phyloP scores from a whole-genome alignment of 345 rosid genomes.

The Balakata baccata region DNA sequence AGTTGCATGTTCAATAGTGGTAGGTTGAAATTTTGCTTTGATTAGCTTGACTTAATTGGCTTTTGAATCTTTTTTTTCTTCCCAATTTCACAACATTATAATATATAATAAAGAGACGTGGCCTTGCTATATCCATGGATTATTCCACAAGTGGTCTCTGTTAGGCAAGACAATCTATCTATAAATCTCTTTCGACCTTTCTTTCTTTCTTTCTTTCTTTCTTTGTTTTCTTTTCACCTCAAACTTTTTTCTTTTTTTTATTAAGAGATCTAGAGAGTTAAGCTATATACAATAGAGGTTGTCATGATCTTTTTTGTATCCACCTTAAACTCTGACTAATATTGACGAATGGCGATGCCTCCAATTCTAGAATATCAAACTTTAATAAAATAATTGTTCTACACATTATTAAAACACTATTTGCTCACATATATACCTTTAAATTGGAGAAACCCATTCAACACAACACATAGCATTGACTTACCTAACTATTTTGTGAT shows the following conservation, averaged over 20 bases:
- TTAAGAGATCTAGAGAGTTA: too few species aligned
- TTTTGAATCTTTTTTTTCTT: neutral
- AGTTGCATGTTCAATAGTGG: neutral
- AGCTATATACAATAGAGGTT: too few species aligned
- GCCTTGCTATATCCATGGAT: conserved; percentile 26
- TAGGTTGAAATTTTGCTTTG: conserved; percentile 14
- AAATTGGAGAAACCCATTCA: conserved; percentile 3
- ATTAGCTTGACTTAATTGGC: conserved; percentile 17
- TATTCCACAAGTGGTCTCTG: conserved; percentile 12
- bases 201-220: too few species aligned
- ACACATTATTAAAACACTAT: conserved; percentile 1
- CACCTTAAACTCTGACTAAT: too few species aligned
- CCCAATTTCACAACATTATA: neutral
- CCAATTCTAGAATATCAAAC: too few species aligned
- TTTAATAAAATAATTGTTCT: too few species aligned
- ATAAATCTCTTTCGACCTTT: conserved; percentile 8
- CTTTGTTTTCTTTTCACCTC: too few species aligned
- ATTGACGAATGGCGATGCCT: too few species aligned
- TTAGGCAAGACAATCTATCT: conserved; percentile 15
- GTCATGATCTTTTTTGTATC: too few species aligned
- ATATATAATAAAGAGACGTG: conserved; percentile 13
- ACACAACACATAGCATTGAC: neutral
- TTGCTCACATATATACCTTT: conserved; percentile 10
- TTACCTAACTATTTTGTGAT: conserved; percentile 21
- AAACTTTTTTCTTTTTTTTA: too few species aligned